These are phyloP conservation scores for Pseudocercospora crystallina DNA, from an alignment of 2,329 filamentous ascomycete species.

Conservation along the genomic window DNA sequence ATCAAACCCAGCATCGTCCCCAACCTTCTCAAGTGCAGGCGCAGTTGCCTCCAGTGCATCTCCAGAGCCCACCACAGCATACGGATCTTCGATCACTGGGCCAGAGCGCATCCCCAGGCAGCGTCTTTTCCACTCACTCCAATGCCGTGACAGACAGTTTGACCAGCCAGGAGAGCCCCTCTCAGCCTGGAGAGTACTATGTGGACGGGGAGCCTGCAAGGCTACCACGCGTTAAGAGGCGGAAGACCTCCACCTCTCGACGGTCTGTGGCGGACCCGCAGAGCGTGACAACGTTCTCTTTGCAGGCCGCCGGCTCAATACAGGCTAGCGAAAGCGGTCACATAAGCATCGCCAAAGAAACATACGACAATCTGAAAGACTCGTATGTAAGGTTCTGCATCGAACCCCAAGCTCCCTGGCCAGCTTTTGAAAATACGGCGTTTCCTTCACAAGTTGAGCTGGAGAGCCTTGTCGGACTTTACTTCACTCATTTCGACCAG, in stretches of 20 bases:
- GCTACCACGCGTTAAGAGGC: constrained; percentile 22
- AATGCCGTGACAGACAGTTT: constrained; percentile 12
- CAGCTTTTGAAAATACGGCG: constrained; percentile 19
- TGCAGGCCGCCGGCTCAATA: too few species aligned
- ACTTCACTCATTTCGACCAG: constrained; percentile 32
- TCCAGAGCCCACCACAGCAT: neutral
- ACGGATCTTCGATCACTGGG: neutral
- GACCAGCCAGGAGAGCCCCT: constrained; percentile 6
- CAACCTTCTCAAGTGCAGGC: neutral
- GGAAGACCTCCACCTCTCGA: constrained; percentile 13
- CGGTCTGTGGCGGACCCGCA: neutral
- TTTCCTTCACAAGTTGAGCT: constrained; percentile 27
- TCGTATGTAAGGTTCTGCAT: constrained; percentile 19
- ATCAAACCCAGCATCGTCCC: neutral
- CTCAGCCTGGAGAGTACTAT: constrained; percentile 24
- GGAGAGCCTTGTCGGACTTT: constrained; percentile 28
- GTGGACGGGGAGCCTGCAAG: constrained; percentile 29
- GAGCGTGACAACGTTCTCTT: too few species aligned
- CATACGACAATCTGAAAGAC: constrained; percentile 17
- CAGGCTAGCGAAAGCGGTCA: too few species aligned
- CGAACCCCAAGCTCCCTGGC: constrained; percentile 10
- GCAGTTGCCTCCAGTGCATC: neutral
- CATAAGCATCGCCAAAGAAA: neutral
- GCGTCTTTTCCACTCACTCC: constrained; percentile 10
- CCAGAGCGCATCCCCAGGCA: constrained; percentile 12